Conservation (phyloP, 1,139 yeast species). For the Magnusiomyces suaveolens region DNA sequence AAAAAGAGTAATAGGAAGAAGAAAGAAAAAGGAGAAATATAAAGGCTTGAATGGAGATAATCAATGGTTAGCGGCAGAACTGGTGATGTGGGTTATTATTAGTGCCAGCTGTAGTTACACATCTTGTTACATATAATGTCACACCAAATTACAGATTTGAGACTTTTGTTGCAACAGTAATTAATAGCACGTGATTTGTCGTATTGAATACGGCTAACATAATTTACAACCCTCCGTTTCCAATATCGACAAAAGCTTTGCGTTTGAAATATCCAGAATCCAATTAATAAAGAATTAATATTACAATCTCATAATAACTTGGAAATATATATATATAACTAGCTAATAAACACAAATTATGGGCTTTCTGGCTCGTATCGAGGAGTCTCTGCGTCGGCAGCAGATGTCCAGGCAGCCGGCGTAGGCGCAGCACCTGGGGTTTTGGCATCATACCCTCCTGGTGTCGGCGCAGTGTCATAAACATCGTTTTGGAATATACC, state of each 20-base stretch:
- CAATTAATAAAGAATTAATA: no score
- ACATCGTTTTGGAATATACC: conserved; percentile 37
- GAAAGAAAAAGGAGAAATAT: not conserved
- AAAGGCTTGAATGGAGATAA: not conserved
- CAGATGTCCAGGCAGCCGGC: conserved; percentile 33
- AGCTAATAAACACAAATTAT: conserved; percentile 18
- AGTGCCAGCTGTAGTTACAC: not conserved
- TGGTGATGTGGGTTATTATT: not conserved
- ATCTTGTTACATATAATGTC: not conserved
- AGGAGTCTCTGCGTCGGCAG: conserved; percentile 32
- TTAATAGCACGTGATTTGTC: no score
- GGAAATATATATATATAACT: no score
- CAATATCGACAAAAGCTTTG: no score
- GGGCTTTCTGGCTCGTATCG: conserved; percentile 10
- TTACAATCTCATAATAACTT: no score
- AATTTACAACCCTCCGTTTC: no score
- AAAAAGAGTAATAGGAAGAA: no score
- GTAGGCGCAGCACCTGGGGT: conserved; percentile 41
- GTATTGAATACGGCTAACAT: no score
- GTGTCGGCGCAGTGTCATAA: conserved; percentile 37
- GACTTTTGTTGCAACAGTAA: no score
- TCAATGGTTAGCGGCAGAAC: not conserved
- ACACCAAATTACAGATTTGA: no score
- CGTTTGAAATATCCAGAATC: no score
- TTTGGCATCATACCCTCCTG: conserved; percentile 34